phyloP scores from a whole-genome alignment of 2,329 filamentous ascomycete species.

The Verticillium albo-atrum region DNA sequence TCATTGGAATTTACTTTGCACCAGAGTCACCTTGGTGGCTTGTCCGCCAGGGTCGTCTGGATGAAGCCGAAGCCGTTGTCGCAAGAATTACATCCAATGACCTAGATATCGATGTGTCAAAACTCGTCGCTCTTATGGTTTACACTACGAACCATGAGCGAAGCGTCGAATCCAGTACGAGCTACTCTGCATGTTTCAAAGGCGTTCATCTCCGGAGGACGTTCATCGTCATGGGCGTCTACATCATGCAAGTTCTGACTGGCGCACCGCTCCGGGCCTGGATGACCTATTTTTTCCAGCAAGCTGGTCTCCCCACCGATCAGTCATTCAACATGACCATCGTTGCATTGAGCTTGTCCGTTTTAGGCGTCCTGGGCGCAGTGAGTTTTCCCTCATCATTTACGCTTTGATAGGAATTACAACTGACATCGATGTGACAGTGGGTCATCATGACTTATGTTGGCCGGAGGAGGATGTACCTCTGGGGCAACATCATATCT shows the following conservation, averaged over 20 bases:
- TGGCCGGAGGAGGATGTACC: constrained; percentile 38
- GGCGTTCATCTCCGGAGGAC: constrained; percentile 34
- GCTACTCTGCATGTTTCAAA: constrained; percentile 39
- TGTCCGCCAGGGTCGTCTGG: constrained; percentile 23
- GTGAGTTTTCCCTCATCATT: too few relatives aligned
- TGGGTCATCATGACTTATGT: constrained; percentile 34
- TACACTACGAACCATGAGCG: constrained; percentile 13
- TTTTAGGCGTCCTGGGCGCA: constrained; percentile 28
- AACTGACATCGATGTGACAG: constrained; percentile 16
- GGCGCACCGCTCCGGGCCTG: constrained; percentile 18
- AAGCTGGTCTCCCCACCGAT: constrained; percentile 22
- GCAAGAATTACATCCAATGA: constrained; percentile 22
- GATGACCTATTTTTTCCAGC: constrained; percentile 29
- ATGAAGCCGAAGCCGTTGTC: constrained; percentile 8
- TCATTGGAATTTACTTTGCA: constrained; percentile 24
- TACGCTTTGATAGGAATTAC: too few relatives aligned
- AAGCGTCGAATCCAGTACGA: constrained; percentile 26
- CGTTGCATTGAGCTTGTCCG: constrained; percentile 32
- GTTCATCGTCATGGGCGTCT: constrained; percentile 27
- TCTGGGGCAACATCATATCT: constrained; percentile 29
- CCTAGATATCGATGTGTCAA: constrained; percentile 21
- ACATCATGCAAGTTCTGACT: constrained; percentile 25
- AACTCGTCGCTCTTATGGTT: constrained; percentile 15
- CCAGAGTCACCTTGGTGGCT: constrained; percentile 36
- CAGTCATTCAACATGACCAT: constrained; percentile 42